These are phyloP conservation scores for Xerocomellus chrysenteron DNA, from an alignment of 768 basidiomycete species.

Conservation along the genomic window DNA sequence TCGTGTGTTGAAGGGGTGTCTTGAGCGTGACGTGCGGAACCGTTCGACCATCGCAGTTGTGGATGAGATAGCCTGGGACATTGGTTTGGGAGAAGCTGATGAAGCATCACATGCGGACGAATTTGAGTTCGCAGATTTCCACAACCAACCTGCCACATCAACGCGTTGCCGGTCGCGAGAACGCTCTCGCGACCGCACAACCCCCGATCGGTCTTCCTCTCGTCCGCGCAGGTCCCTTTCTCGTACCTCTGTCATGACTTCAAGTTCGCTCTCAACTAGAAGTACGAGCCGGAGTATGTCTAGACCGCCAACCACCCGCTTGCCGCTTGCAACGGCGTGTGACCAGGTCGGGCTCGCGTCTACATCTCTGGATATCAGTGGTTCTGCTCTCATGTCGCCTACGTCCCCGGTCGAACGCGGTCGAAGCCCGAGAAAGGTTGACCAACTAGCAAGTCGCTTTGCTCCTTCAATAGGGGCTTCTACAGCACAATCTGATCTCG, in stretches of 20 bases:
- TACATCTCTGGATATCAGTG: slow-evolving; percentile 30
- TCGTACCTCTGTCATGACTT: slow-evolving; percentile 43
- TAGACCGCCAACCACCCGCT: slow-evolving; percentile 31
- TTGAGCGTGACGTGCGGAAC: slow-evolving; percentile 57
- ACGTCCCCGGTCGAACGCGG: slow-evolving; percentile 28
- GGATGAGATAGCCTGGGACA: slow-evolving; percentile 76
- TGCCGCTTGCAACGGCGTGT: slow-evolving; percentile 27
- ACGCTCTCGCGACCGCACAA: slow-evolving; percentile 25
- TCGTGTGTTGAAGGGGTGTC: slow-evolving; percentile 74
- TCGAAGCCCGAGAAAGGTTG: slow-evolving; percentile 24
- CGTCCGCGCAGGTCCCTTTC: slow-evolving; percentile 48
- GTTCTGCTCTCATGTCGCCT: slow-evolving; percentile 20
- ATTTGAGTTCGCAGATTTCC: slow-evolving; percentile 27
- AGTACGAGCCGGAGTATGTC: slow-evolving; percentile 44
- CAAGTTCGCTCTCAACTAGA: slow-evolving; percentile 39
- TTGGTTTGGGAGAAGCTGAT: slow-evolving; percentile 62
- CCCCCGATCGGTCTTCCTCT: slow-evolving; percentile 21
- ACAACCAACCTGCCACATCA: slow-evolving; percentile 13
- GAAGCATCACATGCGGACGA: slow-evolving; percentile 34
- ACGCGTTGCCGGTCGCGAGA: slow-evolving; percentile 26
- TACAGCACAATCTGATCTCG: slow-evolving; percentile 24
- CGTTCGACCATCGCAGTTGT: slow-evolving; percentile 85
- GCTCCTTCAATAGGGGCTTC: slow-evolving; percentile 25
- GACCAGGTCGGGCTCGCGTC: slow-evolving; percentile 23
- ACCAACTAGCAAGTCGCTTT: slow-evolving; percentile 12